Evolutionary conservation across 805 yeast genomes (phyloP), one percentile per base, ranked within the genome.

Genomic region (Metschnikowia henanensis): DNA sequence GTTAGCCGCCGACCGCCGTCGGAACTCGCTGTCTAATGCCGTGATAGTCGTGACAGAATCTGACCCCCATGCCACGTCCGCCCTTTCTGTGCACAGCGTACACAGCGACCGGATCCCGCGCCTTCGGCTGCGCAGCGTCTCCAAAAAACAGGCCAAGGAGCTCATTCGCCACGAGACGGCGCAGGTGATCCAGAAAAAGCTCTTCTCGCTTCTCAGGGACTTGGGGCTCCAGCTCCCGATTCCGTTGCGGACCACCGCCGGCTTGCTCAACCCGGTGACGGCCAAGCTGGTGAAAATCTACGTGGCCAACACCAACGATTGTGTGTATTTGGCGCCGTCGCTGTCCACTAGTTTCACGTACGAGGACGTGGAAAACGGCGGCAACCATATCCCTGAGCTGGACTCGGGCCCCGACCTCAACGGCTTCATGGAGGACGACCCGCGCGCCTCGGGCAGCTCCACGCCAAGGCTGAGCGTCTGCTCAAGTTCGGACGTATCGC

Each of bases 301-400:
- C 41, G 65, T 71, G 22, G 64, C 75, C 19, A 71, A 69, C 50
- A 48, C 71, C 15, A 64, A 65, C 45, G 71, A 71, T 45, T 68
- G 72, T 31, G 60, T 71, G 9, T 71, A 61, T 49, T 54, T 71
- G 33, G 62, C 72, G 2, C 71, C 75, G 2, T 65, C 75, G 2
- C 55, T 61, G 17, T 60, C 72, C 3, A 66, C 72, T 12, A 62
- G 70, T 38, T 66, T 63, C 50, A 68, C 72, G 13, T 68, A 70
- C 47, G 75, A 68, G 45, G 76, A 71, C 46, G 70, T 59, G 6
- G 76, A 71, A 47, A 65, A 66, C 41, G 75, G 73, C 4, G 69
- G 65, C 18, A 39, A 37, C 31, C 47, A 32, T 5, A 46, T 53
- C 6, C 57, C 61, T 3, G 55, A 53, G 29, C 47, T 46, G 17